phyloP scores from a whole-genome alignment of 2,329 filamentous ascomycete species.

The Colletotrichum sp. region DNA sequence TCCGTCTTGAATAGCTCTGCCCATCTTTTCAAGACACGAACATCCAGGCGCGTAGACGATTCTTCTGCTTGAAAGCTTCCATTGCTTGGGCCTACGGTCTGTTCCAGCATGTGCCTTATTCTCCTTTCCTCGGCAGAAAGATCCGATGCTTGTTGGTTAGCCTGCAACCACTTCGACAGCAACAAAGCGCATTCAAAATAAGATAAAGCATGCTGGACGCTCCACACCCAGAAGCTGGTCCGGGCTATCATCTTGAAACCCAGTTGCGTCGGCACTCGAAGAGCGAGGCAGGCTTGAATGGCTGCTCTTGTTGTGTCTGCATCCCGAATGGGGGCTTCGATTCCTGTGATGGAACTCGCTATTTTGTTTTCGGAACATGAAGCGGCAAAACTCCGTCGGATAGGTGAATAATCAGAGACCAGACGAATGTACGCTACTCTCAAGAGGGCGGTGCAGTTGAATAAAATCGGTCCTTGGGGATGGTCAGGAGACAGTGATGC shows the following conservation, averaged over 20 bases:
- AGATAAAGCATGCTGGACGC: background rate
- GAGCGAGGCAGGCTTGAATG: background rate
- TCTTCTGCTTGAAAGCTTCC: background rate
- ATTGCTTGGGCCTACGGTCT: background rate
- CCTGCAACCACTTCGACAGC: background rate
- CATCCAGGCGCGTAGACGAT: background rate
- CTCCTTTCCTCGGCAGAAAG: background rate
- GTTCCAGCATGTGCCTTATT: background rate
- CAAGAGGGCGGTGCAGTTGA: background rate
- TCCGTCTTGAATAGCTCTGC: background rate
- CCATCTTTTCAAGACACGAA: background rate
- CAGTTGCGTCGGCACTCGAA: background rate
- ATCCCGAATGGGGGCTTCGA: background rate
- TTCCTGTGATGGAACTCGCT: background rate
- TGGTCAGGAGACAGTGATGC: background rate
- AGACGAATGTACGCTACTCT: background rate
- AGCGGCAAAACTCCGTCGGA: background rate
- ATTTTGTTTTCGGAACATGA: background rate
- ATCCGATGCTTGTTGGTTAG: background rate
- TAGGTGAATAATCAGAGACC: background rate
- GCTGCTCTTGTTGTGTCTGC: background rate
- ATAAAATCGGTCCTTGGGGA: background rate
- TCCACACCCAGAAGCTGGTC: background rate
- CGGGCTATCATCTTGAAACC: background rate
- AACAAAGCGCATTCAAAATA: background rate